Conservation (phyloP, 2,329 filamentous ascomycete species). For the Xylaria sp. region DNA sequence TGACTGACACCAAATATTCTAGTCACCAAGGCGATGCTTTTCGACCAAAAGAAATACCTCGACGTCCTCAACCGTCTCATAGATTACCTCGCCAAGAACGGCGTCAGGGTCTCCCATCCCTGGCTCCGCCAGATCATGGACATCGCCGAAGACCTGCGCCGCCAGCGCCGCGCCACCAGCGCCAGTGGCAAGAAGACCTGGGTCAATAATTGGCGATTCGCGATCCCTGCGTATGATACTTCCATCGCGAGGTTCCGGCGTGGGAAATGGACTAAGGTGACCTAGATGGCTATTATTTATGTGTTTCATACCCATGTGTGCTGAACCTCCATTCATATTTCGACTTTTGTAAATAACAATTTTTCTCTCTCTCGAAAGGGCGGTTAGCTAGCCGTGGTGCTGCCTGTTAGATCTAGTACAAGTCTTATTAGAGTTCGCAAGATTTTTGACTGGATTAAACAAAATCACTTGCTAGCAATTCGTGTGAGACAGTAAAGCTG, state of each 20-base stretch:
- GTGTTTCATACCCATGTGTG: neutral
- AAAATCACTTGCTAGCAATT: neutral
- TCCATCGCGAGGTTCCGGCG: neutral
- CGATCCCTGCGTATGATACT: conserved; percentile 1
- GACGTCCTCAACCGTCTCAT: neutral
- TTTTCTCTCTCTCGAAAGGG: no score
- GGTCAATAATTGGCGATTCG: neutral
- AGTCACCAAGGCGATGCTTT: neutral
- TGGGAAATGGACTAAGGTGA: neutral
- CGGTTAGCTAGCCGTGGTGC: neutral
- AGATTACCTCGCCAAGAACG: neutral
- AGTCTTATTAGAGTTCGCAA: neutral
- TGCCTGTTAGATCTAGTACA: no score
- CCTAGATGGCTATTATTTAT: neutral
- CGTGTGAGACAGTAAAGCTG: neutral
- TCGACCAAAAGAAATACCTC: conserved; percentile 1
- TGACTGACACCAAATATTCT: neutral
- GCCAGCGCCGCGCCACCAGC: conserved; percentile 2
- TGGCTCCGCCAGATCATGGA: conserved; percentile 16
- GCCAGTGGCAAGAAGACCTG: neutral
- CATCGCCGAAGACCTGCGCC: neutral
- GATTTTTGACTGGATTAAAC: neutral
- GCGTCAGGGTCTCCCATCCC: neutral
- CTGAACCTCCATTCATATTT: neutral
- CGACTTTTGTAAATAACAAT: neutral